Conservation (phyloP, 2,329 filamentous ascomycete genomes). For the Trichoderma sp. region DNA sequence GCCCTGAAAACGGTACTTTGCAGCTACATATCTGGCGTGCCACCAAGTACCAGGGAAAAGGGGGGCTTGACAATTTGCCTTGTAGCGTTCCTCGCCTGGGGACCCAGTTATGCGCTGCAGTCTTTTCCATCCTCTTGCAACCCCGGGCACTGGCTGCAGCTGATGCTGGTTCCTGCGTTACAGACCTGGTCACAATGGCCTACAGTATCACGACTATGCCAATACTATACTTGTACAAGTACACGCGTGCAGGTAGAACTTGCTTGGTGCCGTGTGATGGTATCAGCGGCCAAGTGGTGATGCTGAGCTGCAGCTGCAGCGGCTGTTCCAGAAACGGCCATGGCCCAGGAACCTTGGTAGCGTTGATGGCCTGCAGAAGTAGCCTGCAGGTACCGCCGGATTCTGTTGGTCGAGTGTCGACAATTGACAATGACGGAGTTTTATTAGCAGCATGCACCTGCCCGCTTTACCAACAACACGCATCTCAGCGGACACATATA, state of each 20-base stretch:
- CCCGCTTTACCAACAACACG: conserved; percentile 2
- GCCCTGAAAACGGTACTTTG: background rate
- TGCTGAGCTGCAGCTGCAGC: background rate
- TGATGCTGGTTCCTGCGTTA: conserved; percentile 14
- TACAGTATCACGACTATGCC: background rate
- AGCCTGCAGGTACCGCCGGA: background rate
- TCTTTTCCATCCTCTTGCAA: background rate
- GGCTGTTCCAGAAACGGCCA: background rate
- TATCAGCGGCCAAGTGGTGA: background rate
- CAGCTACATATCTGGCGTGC: background rate
- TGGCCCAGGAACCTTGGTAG: background rate
- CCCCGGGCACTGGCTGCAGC: conserved; percentile 1
- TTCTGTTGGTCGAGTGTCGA: background rate
- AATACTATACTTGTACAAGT: background rate
- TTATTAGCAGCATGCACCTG: background rate
- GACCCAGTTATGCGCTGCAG: background rate
- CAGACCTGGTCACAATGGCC: conserved; percentile 3
- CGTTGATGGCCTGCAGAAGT: background rate
- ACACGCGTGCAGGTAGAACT: background rate
- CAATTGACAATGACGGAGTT: background rate
- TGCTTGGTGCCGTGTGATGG: background rate
- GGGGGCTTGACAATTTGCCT: conserved; percentile 20
- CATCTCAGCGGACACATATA: background rate
- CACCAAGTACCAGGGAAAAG: conserved; percentile 16
- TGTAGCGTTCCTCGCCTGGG: conserved; percentile 1